Base-by-base conservation (phyloP, 2,329 filamentous ascomycete species). In the Stemphylium beticola region DNA sequence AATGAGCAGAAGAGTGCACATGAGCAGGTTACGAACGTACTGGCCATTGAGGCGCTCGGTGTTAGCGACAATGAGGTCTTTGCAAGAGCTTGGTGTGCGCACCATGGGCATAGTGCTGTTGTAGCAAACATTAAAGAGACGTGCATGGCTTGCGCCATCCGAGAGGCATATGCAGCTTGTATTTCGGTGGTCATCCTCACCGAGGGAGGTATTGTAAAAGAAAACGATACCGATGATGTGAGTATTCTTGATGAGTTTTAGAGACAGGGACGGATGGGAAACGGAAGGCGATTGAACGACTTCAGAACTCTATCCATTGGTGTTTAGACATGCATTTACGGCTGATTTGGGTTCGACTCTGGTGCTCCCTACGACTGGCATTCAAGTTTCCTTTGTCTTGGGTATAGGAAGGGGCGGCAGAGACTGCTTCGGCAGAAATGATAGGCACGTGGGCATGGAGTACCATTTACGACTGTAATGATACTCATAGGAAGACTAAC, bases 1-100 rank as follows among this genome's bases (percentile, higher is more conserved):
- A 61, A 58, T 2, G 57, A 59, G 12, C 50, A 24, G 17, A 68
- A 68, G 15, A 55, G 58, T 10, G 71, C 72, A 2, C 68, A 73
- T 42, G 62, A 71, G 51, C 69, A 74, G 31, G 65, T 85, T 22
- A 87, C 89, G 61, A 83, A 84, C 62, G 88, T 92, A 3, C 78
- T 92, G 8, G 86, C 88, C 4, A 81, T 92, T 12, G 87, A 92
- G 75, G 87, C 88, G 0, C 87, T 90, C 69, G 89, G 89, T 0
- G 87, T 89, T 18, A 79, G 80, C 43, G 89, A 92, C 72, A 91
- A 92, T 62, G 89, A 92, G 73, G 89, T 91, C 4, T 82, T 92
- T 64, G 89, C 87, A 1, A 79, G 89, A 58, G 88, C 89, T 6
- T 92, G 89, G 89, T 92, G 89, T 71, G 84, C 87, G 50, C 87